Evolutionary conservation across 257 asterid species (phyloP).

Genomic region (Primulina huaijiensis): DNA sequence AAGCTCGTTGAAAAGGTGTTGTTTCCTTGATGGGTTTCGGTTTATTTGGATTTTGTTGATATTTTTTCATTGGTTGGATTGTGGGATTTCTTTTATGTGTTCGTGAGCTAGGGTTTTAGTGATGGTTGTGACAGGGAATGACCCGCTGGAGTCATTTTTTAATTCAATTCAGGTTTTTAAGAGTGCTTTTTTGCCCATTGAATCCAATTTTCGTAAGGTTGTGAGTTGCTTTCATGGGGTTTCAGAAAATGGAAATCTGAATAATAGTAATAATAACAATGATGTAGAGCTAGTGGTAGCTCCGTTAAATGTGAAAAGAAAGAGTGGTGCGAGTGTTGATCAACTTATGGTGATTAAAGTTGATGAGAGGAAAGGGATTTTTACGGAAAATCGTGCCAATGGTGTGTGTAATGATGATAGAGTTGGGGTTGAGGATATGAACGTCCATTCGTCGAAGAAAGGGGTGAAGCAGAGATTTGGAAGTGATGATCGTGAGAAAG

Average conservation of each 20-base stretch:
- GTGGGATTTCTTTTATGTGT: slow-evolving; percentile 33
- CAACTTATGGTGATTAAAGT: slow-evolving; percentile 31
- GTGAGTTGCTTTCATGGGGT: slow-evolving; percentile 67
- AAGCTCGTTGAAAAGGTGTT: slow-evolving; percentile 20
- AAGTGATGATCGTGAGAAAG: slow-evolving; percentile 36
- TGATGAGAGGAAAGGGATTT: slow-evolving; percentile 54
- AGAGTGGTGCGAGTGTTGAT: slow-evolving; percentile 26
- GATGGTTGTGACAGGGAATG: slow-evolving; percentile 74
- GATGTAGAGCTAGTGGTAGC: slow-evolving; percentile 29
- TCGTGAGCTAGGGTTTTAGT: slow-evolving; percentile 47
- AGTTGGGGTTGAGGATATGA: slow-evolving; percentile 28
- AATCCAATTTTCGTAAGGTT: slow-evolving; percentile 63
- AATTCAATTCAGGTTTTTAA: slow-evolving; percentile 75
- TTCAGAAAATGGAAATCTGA: slow-evolving; percentile 34
- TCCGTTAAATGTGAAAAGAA: slow-evolving; percentile 42
- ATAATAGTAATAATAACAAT: slow-evolving; percentile 14
- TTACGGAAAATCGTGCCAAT: slow-evolving; percentile 44
- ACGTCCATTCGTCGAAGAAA: slow-evolving; percentile 35
- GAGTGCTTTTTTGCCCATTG: slow-evolving; percentile 68
- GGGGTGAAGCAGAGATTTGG: slow-evolving; percentile 62
- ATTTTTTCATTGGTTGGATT: slow-evolving; percentile 18
- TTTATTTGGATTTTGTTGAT: slow-evolving; percentile 20
- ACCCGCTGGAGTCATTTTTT: slow-evolving; percentile 76
- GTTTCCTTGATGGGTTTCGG: slow-evolving; percentile 14
- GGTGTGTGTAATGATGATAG: slow-evolving; percentile 31